phyloP scores from a whole-genome alignment of 2,329 filamentous ascomycete genomes.

The Stemphylium vesicarium region DNA sequence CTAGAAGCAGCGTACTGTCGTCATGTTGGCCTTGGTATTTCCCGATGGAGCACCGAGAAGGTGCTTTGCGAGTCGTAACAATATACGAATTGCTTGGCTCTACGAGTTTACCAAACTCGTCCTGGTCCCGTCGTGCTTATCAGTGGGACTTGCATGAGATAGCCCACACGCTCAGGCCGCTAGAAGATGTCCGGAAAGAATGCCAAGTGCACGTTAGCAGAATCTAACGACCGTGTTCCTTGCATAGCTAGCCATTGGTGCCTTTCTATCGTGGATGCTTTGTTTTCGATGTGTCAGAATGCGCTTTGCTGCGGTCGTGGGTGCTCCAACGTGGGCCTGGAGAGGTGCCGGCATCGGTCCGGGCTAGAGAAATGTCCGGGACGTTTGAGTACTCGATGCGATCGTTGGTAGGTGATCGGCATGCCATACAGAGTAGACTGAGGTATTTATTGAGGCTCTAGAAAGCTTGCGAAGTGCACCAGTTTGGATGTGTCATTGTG shows the following conservation, averaged over 20 bases:
- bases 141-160: slow-evolving; percentile 14
- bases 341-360: slow-evolving; percentile 1
- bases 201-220: slow-evolving; percentile 3
- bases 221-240: background rate
- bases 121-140: slow-evolving; percentile 13
- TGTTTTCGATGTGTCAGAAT: background rate
- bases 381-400: background rate
- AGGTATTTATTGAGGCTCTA: background rate
- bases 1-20: slow-evolving; percentile 3
- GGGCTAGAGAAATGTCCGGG: background rate
- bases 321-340: background rate
- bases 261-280: background rate
- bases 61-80: slow-evolving; percentile 1
- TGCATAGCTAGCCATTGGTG: background rate
- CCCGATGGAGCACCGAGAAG: slow-evolving; percentile 1
- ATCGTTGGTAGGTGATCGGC: background rate
- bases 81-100: slow-evolving; percentile 4
- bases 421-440: background rate
- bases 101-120: background rate
- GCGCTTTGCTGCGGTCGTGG: background rate
- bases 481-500: no score
- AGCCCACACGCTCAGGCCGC: slow-evolving; percentile 6
- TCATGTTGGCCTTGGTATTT: slow-evolving; percentile 10
- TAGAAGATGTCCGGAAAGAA: slow-evolving; percentile 12
- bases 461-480: background rate